Base-by-base conservation (phyloP, 495 filamentous ascomycete genomes). In the Trichoderma asperelloides region DNA sequence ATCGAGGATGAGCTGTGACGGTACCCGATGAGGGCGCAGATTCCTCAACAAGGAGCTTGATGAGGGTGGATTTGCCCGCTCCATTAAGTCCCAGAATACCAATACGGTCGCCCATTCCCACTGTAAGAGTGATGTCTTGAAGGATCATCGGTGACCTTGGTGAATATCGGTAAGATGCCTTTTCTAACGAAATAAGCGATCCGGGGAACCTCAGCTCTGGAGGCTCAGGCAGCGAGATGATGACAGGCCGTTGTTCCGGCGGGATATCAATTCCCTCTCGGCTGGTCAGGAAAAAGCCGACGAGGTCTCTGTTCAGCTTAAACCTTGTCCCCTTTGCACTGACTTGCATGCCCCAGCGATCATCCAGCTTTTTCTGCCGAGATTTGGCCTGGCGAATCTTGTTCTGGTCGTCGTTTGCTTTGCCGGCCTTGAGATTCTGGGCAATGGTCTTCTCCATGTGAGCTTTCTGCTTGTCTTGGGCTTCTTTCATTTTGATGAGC, bases 351-450 rank as follows among this genome's bases (percentile, higher is more conserved):
- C 91, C 91, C 86, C 86, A 87, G 47, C 90, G 81, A 64, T 94
- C 87, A 66, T 93, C 91, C 12, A 96, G 81, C 71, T 89, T 91
- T 76, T 92, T 93, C 73, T 91, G 89, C 9, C 90, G 81, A 2
- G 85, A 88, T 65, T 90, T 91, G 23, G 91, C 91, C 77, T 90
- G 87, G 27, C 88, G 85, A 25, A 94, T 79, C 72, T 91, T 91
- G 71, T 91, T 93, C 64, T 91, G 87, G 70, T 94, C 91, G 43
- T 89, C 88, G 21, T 84, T 86, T 55, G 85, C 84, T 74, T 87
- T 90, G 25, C 88, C 91, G 4, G 84, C 79, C 68, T 86, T 85
- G 72, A 90, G 80, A 68, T 86, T 89, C 30, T 87, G 82, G n/a
- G 79, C 79, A 68, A 95, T 89, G 7, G 87, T 89, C 43, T 88